Evolutionary conservation across 176 grass and related monocot species (phyloP).

Genomic region (Triticum monococcum): DNA sequence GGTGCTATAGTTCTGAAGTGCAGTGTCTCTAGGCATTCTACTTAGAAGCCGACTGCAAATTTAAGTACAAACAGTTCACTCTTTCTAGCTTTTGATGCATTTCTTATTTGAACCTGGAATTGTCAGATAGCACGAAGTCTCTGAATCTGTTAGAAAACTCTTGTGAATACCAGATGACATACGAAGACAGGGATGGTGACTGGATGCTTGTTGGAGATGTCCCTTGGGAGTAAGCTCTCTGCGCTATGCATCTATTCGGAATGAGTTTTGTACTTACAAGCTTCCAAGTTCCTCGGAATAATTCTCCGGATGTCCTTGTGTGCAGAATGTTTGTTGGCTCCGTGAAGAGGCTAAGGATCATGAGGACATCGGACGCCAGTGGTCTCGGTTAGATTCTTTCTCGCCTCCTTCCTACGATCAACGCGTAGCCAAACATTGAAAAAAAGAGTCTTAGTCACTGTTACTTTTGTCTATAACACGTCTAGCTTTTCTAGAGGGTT

Average conservation of each 20-base stretch:
- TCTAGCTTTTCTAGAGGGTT: neutral
- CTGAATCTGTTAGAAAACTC: constrained; percentile 59
- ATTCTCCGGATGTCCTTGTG: neutral
- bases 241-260: neutral
- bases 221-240: constrained; percentile 67
- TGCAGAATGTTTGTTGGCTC: constrained; percentile 70
- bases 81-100: neutral
- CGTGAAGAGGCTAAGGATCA: constrained; percentile 79
- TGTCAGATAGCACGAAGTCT: constrained; percentile 37
- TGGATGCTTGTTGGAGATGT: constrained; percentile 99
- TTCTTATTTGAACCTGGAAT: neutral
- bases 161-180: constrained; percentile 71
- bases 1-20: neutral
- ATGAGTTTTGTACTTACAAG: neutral
- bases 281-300: neutral
- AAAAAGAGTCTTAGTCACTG: neutral
- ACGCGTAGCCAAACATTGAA: neutral
- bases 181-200: constrained; percentile 87
- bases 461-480: neutral
- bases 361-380: constrained; percentile 57
- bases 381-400: constrained; percentile 48
- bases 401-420: neutral
- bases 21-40: neutral
- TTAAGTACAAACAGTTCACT: constrained; percentile 10
- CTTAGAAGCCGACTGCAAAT: neutral